Conservation (phyloP, 768 basidiomycete genomes). For the Termitomyces sp. region DNA sequence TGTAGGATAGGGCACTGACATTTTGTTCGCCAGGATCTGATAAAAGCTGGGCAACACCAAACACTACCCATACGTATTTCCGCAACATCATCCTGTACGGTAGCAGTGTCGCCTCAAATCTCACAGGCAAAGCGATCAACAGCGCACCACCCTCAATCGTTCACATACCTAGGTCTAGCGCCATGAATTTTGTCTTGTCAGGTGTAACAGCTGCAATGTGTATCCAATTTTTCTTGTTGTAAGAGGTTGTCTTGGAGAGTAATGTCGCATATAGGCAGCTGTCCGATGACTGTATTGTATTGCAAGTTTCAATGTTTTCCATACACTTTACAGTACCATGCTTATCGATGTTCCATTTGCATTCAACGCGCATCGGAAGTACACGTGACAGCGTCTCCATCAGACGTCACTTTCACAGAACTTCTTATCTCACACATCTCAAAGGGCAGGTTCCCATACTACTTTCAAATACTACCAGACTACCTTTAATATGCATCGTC, state of each 20-base stretch:
- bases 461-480: not conserved
- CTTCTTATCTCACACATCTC: too few species aligned
- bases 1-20: conserved; percentile 8
- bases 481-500: conserved; percentile 4
- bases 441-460: not conserved
- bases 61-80: conserved; percentile 68
- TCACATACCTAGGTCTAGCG: not conserved
- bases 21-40: conserved; percentile 44
- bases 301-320: not conserved
- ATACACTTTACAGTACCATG: not conserved
- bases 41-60: conserved; percentile 64
- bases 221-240: not conserved
- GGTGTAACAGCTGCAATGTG: conserved; percentile 3
- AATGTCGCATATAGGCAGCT: not conserved
- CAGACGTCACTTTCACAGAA: not conserved
- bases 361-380: not conserved
- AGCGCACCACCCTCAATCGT: conserved; percentile 9
- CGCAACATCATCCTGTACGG: conserved; percentile 71
- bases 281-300: not conserved
- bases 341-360: not conserved
- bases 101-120: conserved; percentile 43
- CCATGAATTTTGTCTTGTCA: not conserved
- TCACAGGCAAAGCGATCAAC: conserved; percentile 29
- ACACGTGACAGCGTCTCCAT: not conserved
- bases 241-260: not conserved